These are phyloP conservation scores for Chloris gayana DNA, from an alignment of 176 grass and related monocot genomes.

Conservation along the genomic window DNA sequence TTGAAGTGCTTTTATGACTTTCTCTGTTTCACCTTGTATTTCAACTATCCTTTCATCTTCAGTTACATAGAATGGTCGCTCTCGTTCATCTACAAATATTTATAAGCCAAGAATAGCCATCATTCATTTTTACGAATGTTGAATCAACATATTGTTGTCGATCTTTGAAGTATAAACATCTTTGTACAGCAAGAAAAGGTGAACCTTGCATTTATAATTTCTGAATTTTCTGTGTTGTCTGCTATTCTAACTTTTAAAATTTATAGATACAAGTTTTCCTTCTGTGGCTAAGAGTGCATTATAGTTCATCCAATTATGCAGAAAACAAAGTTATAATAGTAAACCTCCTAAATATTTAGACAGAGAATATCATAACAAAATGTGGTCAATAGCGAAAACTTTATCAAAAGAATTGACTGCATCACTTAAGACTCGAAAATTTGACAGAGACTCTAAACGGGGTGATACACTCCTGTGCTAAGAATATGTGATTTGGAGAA, in stretches of 20 bases:
- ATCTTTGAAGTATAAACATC: slow-evolving; percentile 13
- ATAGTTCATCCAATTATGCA: slow-evolving; percentile 21
- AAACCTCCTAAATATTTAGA: neutral
- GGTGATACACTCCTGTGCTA: neutral
- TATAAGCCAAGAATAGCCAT: slow-evolving; percentile 27
- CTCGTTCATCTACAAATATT: slow-evolving; percentile 61
- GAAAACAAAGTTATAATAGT: neutral
- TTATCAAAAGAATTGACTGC: neutral
- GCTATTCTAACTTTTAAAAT: neutral
- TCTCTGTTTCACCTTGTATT: slow-evolving; percentile 93
- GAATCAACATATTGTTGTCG: neutral
- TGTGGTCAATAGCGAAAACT: neutral
- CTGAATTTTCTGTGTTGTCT: neutral
- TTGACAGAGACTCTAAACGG: neutral
- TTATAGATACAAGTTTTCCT: neutral
- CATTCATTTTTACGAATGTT: neutral
- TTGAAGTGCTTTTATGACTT: slow-evolving; percentile 84
- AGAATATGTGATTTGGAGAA: slow-evolving; percentile 20
- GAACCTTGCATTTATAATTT: neutral
- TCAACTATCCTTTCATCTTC: slow-evolving; percentile 96
- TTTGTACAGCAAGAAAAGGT: neutral
- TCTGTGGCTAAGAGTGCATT: slow-evolving; percentile 20
- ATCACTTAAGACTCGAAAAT: neutral
- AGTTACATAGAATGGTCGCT: slow-evolving; percentile 77
- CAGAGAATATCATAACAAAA: neutral